These are phyloP conservation scores for Candida germanica DNA, from an alignment of 805 yeast species.

Conservation along the genomic window DNA sequence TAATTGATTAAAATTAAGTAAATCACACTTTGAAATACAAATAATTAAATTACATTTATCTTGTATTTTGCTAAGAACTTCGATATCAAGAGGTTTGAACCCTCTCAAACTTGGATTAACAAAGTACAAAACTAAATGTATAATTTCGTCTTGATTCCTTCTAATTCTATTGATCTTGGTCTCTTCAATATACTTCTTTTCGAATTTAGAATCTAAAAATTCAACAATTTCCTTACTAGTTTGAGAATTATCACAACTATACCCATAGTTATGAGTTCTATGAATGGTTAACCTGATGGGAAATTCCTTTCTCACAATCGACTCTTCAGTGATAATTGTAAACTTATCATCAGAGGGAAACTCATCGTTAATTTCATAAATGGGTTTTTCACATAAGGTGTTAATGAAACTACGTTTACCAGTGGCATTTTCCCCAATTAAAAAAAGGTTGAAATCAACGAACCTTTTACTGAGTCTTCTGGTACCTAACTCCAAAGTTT, in stretches of 20 bases:
- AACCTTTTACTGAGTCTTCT: constrained; percentile 10
- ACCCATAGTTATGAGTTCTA: constrained; percentile 25
- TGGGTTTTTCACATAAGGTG: constrained; percentile 56
- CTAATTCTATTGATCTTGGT: constrained; percentile 9
- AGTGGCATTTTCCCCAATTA: constrained; percentile 40
- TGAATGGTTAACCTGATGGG: constrained; percentile 20
- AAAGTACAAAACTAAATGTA: constrained; percentile 11
- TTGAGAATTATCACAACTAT: constrained; percentile 17
- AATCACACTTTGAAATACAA: constrained; percentile 12
- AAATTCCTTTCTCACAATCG: constrained; percentile 17
- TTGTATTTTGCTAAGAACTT: constrained; percentile 9
- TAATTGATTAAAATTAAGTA: constrained; percentile 7
- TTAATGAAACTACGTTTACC: constrained; percentile 77
- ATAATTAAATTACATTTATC: constrained; percentile 11
- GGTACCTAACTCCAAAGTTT: constrained; percentile 7
- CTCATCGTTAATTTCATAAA: constrained; percentile 8
- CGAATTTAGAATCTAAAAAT: constrained; percentile 9
- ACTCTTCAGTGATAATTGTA: constrained; percentile 1
- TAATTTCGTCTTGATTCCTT: constrained; percentile 7
- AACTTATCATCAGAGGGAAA: neutral
- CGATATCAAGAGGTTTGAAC: constrained; percentile 10
- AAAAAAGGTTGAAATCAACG: constrained; percentile 21
- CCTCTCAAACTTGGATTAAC: constrained; percentile 10
- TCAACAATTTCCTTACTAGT: constrained; percentile 12
- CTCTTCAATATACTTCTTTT: constrained; percentile 11